Percentiles rank a stretch among this genome's conserved stretches.
These are phyloP conservation scores for Parsonsia alboflavescens DNA, from an alignment of 257 asterid genomes.

Conservation along the genomic window DNA sequence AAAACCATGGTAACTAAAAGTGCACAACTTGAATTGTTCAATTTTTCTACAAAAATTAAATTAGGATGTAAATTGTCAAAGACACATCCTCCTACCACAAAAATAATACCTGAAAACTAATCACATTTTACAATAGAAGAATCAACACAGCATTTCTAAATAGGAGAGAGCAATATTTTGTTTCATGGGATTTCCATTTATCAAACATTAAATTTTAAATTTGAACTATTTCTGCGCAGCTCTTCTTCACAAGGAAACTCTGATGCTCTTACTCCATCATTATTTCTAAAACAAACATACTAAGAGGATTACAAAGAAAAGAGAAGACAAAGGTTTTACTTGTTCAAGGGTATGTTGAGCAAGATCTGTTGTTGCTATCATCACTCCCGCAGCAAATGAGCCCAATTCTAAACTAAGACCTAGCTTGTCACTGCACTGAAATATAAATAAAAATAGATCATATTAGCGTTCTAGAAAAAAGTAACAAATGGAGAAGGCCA, in stretches of 20 bases:
- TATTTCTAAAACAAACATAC: background rate
- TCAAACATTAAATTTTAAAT: background rate
- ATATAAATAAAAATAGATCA: constrained; percentile 22
- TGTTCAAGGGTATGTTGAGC: constrained; percentile 97
- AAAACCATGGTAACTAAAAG: background rate
- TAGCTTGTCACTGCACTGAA: constrained; percentile 99
- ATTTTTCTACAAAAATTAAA: background rate
- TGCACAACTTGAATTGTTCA: background rate
- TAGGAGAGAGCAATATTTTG: background rate
- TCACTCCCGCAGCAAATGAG: constrained; percentile 98
- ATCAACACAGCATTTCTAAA: background rate
- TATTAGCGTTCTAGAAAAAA: background rate
- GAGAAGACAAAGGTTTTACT: constrained; percentile 36
- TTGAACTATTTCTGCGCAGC: background rate
- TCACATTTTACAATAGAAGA: background rate
- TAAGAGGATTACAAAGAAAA: background rate
- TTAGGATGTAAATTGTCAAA: background rate
- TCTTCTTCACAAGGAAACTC: background rate
- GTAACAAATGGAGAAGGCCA: background rate
- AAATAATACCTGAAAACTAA: background rate
- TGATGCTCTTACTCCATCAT: background rate
- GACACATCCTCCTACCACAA: background rate
- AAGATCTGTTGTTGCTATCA: constrained; percentile 97
- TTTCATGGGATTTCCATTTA: background rate
- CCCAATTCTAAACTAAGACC: constrained; percentile 99